phyloP scores from a whole-genome alignment of 768 basidiomycete species.

The Amyloporia xantha region DNA sequence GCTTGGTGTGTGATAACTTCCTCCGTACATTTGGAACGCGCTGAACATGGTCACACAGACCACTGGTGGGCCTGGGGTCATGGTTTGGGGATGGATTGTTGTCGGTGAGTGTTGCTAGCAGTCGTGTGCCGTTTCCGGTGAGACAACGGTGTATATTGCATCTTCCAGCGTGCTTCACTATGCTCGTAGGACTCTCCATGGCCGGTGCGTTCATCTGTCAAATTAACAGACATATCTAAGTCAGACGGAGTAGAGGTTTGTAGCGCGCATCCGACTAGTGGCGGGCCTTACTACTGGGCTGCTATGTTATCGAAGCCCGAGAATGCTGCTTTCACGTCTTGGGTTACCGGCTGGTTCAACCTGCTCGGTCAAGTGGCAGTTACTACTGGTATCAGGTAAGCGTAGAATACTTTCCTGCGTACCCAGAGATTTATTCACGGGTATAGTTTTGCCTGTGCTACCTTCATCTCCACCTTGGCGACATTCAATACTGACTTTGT shows the following conservation, averaged over 20 bases:
- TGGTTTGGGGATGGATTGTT: constrained; percentile 72
- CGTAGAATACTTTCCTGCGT: neutral
- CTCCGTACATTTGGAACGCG: neutral
- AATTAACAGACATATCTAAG: neutral
- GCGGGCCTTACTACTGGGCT: constrained; percentile 80
- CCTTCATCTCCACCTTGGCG: constrained; percentile 57
- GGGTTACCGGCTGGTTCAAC: constrained; percentile 76
- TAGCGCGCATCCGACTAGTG: constrained; percentile 65
- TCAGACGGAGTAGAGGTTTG: constrained; percentile 27
- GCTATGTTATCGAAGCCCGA: constrained; percentile 59
- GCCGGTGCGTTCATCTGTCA: constrained; percentile 49
- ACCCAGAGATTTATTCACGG: neutral
- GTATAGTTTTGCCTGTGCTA: constrained; percentile 56
- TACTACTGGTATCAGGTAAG: constrained; percentile 62
- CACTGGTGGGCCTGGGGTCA: constrained; percentile 70
- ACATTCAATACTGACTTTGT: constrained; percentile 55
- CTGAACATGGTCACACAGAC: constrained; percentile 33
- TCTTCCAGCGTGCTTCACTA: constrained; percentile 48
- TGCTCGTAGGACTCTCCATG: constrained; percentile 70
- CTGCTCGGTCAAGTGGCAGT: constrained; percentile 71
- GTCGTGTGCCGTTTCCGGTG: neutral
- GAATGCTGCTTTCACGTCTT: constrained; percentile 59
- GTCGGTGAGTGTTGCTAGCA: constrained; percentile 37
- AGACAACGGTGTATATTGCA: neutral
- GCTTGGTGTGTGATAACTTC: constrained; percentile 40